phyloP scores from a whole-genome alignment of 345 rosid genomes.

The Triadica sebifera region DNA sequence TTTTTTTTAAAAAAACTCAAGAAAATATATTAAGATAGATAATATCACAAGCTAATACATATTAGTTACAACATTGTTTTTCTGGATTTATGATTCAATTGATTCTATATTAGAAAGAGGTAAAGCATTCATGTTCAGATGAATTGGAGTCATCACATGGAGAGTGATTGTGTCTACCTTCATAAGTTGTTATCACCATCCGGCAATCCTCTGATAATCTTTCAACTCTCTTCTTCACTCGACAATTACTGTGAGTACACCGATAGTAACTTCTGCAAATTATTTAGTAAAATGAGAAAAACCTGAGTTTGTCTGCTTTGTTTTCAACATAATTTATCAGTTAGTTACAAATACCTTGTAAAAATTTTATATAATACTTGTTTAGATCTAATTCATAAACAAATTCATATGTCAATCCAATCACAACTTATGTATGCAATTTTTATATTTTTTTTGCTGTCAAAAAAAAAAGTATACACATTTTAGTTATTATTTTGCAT shows the following conservation, averaged over 20 bases:
- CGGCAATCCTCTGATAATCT: conserved; percentile 88
- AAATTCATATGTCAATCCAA: no score
- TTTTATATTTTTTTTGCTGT: no score
- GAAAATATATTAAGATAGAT: background rate
- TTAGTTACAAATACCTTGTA: no score
- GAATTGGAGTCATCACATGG: conserved; percentile 82
- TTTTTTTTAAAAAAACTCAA: background rate
- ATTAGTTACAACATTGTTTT: background rate
- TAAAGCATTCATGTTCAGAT: conserved; percentile 68
- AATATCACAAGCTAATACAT: conserved; percentile 1
- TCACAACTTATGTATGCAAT: no score
- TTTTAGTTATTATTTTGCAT: no score
- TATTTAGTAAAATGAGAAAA: background rate
- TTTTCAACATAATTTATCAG: background rate
- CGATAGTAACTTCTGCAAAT: conserved; percentile 78
- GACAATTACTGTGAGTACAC: conserved; percentile 79
- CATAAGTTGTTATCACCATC: conserved; percentile 97
- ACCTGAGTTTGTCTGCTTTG: background rate
- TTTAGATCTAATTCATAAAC: no score
- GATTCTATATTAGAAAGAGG: conserved; percentile 45
- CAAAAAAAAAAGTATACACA: no score
- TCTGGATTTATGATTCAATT: background rate
- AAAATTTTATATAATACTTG: no score
- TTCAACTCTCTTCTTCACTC: conserved; percentile 97
- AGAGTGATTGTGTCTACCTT: conserved; percentile 94